Evolutionary conservation across 2,329 filamentous ascomycete species (phyloP).

Genomic region (Arthrinium phaeospermum): DNA sequence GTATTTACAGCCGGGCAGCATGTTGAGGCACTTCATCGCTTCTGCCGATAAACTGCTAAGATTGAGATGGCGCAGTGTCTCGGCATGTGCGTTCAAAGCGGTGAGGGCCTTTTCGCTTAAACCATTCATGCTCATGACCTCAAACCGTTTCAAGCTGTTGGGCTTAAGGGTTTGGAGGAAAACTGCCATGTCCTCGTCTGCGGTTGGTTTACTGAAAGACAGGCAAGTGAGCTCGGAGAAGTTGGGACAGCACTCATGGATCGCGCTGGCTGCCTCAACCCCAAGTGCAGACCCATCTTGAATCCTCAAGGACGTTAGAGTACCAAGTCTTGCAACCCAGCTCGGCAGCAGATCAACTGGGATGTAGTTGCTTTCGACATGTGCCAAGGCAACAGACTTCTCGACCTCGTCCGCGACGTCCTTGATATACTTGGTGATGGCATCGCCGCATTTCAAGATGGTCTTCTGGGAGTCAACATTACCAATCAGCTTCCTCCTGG

Average conservation of each 20-base stretch:
- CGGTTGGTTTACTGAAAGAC: conserved; percentile 47
- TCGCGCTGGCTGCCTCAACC: conserved; percentile 56
- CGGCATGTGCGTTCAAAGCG: conserved; percentile 53
- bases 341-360: conserved; percentile 56
- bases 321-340: conserved; percentile 65
- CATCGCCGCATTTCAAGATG: conserved; percentile 58
- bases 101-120: conserved; percentile 60
- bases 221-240: conserved; percentile 67
- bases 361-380: conserved; percentile 58
- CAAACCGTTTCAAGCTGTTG: conserved; percentile 63
- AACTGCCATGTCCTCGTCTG: conserved; percentile 61
- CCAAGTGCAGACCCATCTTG: conserved; percentile 66
- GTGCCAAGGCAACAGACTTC: conserved; percentile 59
- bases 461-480: conserved; percentile 41
- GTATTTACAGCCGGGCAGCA: conserved; percentile 40
- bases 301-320: conserved; percentile 63
- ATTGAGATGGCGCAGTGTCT: conserved; percentile 40
- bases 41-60: conserved; percentile 38
- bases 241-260: conserved; percentile 63
- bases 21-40: conserved; percentile 37
- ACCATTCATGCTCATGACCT: conserved; percentile 60
- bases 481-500: conserved; percentile 18
- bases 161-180: conserved; percentile 63
- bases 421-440: conserved; percentile 58
- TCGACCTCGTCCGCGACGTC: conserved; percentile 44